Evolutionary conservation across 2,329 filamentous ascomycete genomes (phyloP).

Genomic region (Aspergillus candidus): DNA sequence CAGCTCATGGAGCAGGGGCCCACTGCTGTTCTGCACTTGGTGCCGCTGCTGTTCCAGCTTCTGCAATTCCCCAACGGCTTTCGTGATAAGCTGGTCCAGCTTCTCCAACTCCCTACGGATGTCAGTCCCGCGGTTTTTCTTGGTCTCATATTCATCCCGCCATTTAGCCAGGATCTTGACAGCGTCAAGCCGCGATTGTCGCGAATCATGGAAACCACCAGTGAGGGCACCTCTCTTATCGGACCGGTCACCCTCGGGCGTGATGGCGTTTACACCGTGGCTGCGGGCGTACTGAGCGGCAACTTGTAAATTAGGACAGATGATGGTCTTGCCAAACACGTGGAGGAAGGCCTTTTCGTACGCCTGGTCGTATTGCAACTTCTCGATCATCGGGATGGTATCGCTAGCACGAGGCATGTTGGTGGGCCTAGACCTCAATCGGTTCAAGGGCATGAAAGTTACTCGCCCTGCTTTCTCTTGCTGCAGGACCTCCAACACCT

Average conservation of each 20-base stretch:
- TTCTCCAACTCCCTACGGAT: slow-evolving; percentile 66
- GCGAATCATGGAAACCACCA: slow-evolving; percentile 84
- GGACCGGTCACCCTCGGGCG: slow-evolving; percentile 86
- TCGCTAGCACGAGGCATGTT: slow-evolving; percentile 83
- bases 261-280: slow-evolving; percentile 88
- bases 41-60: slow-evolving; percentile 73
- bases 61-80: slow-evolving; percentile 73
- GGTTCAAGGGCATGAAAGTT: slow-evolving; percentile 89
- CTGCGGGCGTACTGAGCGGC: slow-evolving; percentile 88
- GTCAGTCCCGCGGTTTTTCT: slow-evolving; percentile 57
- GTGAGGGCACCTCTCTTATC: slow-evolving; percentile 95
- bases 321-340: slow-evolving; percentile 90
- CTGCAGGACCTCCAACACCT: slow-evolving; percentile 71
- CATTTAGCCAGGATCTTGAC: slow-evolving; percentile 69
- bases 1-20: slow-evolving; percentile 70
- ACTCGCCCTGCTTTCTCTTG: slow-evolving; percentile 76
- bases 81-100: slow-evolving; percentile 84
- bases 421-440: slow-evolving; percentile 62
- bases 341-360: slow-evolving; percentile 87
- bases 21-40: slow-evolving; percentile 75
- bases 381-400: slow-evolving; percentile 78
- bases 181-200: slow-evolving; percentile 79
- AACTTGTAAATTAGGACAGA: slow-evolving; percentile 82
- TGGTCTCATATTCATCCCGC: slow-evolving; percentile 65
- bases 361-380: slow-evolving; percentile 68